Percentiles rank a stretch among this genome's conserved stretches.
Conservation (phyloP, 129 eudicot genomes). For the Smallanthus sonchifolius region DNA sequence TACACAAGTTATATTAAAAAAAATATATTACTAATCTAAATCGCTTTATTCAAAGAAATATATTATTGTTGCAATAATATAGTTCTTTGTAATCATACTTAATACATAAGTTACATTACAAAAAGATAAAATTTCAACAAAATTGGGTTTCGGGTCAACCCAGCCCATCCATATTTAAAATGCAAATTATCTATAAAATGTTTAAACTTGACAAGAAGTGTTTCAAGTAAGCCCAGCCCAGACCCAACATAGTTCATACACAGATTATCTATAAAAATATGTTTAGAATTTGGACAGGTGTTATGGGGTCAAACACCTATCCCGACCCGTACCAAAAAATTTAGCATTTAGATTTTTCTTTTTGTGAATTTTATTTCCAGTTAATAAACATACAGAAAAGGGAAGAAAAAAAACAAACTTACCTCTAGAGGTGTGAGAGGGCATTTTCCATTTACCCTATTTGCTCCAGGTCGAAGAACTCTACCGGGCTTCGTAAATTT, state of each 20-base stretch:
- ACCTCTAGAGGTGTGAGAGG: slow-evolving; percentile 98
- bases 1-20: too few relatives aligned
- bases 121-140: background rate
- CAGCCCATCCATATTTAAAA: background rate
- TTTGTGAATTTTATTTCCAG: background rate
- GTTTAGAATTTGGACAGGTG: background rate
- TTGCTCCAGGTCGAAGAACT: slow-evolving; percentile 83
- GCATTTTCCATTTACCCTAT: slow-evolving; percentile 85
- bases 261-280: background rate
- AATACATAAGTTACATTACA: background rate
- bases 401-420: background rate
- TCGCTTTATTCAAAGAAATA: background rate
- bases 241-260: background rate
- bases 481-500: slow-evolving; percentile 91
- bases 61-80: background rate
- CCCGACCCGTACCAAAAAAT: background rate
- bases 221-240: background rate
- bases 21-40: background rate
- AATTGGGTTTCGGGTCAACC: background rate
- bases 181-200: background rate
- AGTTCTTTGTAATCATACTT: background rate
- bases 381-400: background rate
- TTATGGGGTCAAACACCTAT: background rate
- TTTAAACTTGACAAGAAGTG: background rate
- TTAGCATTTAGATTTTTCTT: background rate